Conservation (phyloP, 371 early-diverging fungal species). For the Rhizomucor miehei region DNA sequence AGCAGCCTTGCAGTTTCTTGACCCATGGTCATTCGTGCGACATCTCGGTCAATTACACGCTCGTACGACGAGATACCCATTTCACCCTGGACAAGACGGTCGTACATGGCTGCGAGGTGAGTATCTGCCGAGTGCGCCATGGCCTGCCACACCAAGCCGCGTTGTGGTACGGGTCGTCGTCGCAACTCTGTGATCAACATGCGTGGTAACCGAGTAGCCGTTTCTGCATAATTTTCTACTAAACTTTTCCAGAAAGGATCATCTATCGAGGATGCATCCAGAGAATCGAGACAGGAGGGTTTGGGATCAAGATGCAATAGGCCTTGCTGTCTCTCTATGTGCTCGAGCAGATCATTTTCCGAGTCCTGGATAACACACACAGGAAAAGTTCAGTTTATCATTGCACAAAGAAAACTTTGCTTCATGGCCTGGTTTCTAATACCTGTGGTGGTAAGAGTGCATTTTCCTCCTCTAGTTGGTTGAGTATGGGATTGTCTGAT, state of each 20-base stretch:
- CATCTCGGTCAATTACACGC: constrained; percentile 79
- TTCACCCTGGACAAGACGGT: constrained; percentile 63
- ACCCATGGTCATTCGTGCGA: constrained; percentile 69
- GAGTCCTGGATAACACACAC: constrained; percentile 55
- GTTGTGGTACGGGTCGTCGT: constrained; percentile 15
- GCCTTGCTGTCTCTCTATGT: constrained; percentile 57
- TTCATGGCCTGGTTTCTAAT: too few species aligned
- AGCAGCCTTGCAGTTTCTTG: constrained; percentile 70
- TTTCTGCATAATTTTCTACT: constrained; percentile 1
- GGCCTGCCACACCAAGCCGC: constrained; percentile 86
- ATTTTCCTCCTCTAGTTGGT: neutral
- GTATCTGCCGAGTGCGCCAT: constrained; percentile 70
- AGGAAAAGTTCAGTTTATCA: too few species aligned
- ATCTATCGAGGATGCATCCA: neutral
- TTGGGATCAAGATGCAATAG: constrained; percentile 57
- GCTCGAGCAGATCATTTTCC: constrained; percentile 51
- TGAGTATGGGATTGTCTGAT: neutral
- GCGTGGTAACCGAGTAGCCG: constrained; percentile 3
- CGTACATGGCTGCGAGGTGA: constrained; percentile 68
- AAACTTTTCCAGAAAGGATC: constrained; percentile 7
- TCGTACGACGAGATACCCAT: constrained; percentile 52
- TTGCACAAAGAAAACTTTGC: too few species aligned
- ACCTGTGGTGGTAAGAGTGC: too few species aligned
- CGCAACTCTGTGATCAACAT: constrained; percentile 9
- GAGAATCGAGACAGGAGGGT: constrained; percentile 54